These are phyloP conservation scores for Mycosphaerella arachidis DNA, from an alignment of 2,329 filamentous ascomycete genomes.

Conservation along the genomic window DNA sequence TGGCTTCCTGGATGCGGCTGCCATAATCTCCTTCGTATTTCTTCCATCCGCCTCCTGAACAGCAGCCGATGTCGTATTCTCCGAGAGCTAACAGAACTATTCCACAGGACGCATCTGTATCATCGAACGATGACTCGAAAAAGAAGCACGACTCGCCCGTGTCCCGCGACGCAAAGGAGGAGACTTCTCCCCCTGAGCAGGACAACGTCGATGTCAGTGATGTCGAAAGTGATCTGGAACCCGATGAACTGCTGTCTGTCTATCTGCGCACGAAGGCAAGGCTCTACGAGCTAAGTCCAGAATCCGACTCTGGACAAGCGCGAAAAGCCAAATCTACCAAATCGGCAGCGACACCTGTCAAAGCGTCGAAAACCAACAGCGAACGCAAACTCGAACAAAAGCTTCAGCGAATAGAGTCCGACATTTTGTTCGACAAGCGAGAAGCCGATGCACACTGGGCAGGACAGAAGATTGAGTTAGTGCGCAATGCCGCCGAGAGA, in stretches of 20 bases:
- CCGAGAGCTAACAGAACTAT: background rate
- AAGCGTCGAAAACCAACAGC: constrained; percentile 40
- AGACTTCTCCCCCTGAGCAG: constrained; percentile 4
- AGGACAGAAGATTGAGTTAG: constrained; percentile 40
- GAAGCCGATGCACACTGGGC: constrained; percentile 46
- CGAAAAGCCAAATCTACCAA: constrained; percentile 26
- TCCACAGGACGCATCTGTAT: background rate
- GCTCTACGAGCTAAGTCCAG: constrained; percentile 44
- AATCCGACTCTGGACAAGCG: constrained; percentile 53
- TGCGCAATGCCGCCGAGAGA: constrained; percentile 37
- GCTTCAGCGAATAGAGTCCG: constrained; percentile 68
- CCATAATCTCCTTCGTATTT: background rate
- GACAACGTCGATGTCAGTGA: constrained; percentile 43
- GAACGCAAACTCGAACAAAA: constrained; percentile 67
- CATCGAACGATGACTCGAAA: background rate
- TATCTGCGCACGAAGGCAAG: constrained; percentile 69
- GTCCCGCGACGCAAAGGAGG: constrained; percentile 2
- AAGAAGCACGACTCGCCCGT: constrained; percentile 9
- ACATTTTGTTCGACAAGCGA: constrained; percentile 47
- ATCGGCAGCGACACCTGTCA: constrained; percentile 38
- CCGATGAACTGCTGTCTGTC: constrained; percentile 57
- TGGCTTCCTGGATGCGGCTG: background rate
- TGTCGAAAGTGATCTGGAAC: constrained; percentile 47
- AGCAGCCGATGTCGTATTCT: too few species aligned
- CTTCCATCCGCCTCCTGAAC: background rate